Base-by-base conservation (phyloP, 2,329 filamentous ascomycete species). In the Berkeleyomyces rouxiae region DNA sequence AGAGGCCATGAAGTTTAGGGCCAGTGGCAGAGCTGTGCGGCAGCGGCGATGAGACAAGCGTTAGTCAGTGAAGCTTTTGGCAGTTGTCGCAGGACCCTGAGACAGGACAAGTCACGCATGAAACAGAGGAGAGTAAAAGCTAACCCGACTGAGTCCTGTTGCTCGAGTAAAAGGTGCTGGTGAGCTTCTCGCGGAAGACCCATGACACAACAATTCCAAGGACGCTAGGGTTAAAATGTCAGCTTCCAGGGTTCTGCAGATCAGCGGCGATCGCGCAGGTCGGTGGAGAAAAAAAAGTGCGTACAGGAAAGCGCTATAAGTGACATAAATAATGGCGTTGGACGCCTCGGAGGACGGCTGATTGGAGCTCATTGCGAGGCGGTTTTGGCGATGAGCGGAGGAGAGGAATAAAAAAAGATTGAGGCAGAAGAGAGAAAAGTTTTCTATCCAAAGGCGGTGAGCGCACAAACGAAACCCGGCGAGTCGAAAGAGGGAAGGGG, bases 1-100 rank as follows among this genome's bases (percentile, higher is more conserved):
- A 78, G 88, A 89, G 73, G 88, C 88, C 77, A 93, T 88, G 78
- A 93, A 93, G 77, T 93, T 93, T 71, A 93, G 79, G 73, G 88
- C 87, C 74, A 93, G 77, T 68, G 88, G 88, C 67, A 90, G 76
- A 67, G 86, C 88, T 93, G 69, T 65, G 68, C 66, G 61, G 9
- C 59, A 65, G 70, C 43, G 59, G 59, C 6, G 3, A 43, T n/a
- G 40, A 42, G n/a, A 23, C 7, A 62, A 1, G 16, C 44, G 59
- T 59, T 43, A 64, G 55, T 53, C 33, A 37, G n/a, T 55, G 43
- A 23, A 33, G 23, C 31, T n/a, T 57, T 39, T 53, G 31, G 7
- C 0, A 1, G 0, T 57, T 7, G 46, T 42, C 33, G 23, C 16
- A 47, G 44, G 37, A 23, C 23, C 23, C 46, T 33, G 46, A 43